Evolutionary conservation across 2,329 filamentous ascomycete genomes (phyloP).

Genomic region (Ceratocystis cubensis): DNA sequence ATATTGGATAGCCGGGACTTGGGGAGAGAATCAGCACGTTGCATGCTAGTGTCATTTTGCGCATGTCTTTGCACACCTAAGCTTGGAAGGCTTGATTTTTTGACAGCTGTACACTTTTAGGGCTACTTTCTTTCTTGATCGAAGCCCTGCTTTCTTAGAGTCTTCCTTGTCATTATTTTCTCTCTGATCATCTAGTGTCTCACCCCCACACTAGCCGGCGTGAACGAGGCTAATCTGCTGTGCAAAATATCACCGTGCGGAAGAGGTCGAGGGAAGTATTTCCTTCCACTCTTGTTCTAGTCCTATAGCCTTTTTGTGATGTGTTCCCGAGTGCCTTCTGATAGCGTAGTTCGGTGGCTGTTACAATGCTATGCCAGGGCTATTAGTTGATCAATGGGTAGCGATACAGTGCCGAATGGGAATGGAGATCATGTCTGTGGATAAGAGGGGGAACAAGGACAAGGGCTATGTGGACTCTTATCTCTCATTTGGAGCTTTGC

Average conservation of each 20-base stretch:
- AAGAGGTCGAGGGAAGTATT: not conserved
- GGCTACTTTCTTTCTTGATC: not conserved
- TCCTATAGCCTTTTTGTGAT: not conserved
- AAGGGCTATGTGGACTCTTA: not conserved
- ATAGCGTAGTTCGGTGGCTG: not conserved
- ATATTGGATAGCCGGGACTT: not conserved
- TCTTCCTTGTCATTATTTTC: too few species aligned
- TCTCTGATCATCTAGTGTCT: not conserved
- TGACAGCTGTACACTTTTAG: not conserved
- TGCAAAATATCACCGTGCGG: not conserved
- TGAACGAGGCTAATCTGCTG: not conserved
- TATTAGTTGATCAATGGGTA: not conserved
- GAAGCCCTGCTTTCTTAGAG: not conserved
- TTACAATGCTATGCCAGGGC: not conserved
- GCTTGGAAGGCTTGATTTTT: too few species aligned
- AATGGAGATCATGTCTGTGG: not conserved
- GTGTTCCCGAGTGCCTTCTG: not conserved
- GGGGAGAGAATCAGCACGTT: not conserved
- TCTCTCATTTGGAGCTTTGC: not conserved
- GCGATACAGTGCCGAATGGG: not conserved
- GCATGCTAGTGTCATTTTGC: not conserved
- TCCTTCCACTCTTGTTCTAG: not conserved
- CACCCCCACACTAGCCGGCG: not conserved
- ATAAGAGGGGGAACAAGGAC: not conserved
- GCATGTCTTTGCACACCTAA: too few species aligned